Conservation (phyloP, 2,329 filamentous ascomycete species). For the Zasmidium cellare region DNA sequence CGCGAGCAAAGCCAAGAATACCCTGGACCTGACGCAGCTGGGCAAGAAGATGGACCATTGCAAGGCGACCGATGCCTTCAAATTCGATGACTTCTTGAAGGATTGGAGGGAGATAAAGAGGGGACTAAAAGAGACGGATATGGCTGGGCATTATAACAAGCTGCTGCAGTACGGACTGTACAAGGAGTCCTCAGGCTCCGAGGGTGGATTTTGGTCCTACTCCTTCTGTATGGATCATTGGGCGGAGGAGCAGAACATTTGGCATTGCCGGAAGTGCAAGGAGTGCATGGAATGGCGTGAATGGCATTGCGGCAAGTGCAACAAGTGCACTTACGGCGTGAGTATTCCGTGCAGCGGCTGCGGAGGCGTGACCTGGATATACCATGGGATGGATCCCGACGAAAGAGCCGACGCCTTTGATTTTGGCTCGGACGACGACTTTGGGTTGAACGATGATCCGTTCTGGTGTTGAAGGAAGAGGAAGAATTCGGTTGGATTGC, state of each 20-base stretch:
- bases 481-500: too few relatives aligned
- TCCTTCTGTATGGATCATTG: background rate
- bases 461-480: too few relatives aligned
- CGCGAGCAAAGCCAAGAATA: background rate
- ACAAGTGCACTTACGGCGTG: slow-evolving; percentile 12
- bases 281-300: slow-evolving; percentile 14
- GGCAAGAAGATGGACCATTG: background rate
- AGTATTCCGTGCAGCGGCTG: slow-evolving; percentile 6
- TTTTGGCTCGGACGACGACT: background rate
- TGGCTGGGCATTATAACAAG: slow-evolving; percentile 5
- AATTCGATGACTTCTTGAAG: background rate
- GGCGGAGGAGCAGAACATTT: background rate
- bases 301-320: slow-evolving; percentile 11
- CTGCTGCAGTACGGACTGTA: slow-evolving; percentile 5
- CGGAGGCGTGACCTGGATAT: background rate
- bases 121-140: background rate
- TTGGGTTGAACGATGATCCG: background rate
- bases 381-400: background rate
- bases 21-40: background rate
- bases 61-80: background rate
- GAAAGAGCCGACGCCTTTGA: background rate
- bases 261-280: slow-evolving; percentile 10
- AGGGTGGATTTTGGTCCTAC: background rate
- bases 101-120: slow-evolving; percentile 1
- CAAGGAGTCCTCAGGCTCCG: background rate